Evolutionary conservation across 345 rosid genomes (phyloP).

Genomic region (Gossypium raimondii): DNA sequence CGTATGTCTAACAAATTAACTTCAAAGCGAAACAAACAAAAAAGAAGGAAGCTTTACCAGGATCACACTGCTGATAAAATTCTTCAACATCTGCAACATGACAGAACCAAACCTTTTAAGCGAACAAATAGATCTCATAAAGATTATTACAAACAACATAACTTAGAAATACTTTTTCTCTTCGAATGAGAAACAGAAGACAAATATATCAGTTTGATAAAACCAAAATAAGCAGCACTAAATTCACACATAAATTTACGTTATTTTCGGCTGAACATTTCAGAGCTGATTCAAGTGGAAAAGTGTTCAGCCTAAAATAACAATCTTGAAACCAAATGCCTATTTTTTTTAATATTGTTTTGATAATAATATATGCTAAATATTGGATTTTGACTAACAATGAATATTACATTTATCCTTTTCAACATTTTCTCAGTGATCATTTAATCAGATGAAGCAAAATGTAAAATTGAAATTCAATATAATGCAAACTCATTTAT

Average conservation of each 20-base stretch:
- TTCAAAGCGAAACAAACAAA: neutral
- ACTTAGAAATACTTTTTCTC: neutral
- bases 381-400: neutral
- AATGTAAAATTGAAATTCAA: neutral
- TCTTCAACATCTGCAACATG: slow-evolving; percentile 54
- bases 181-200: neutral
- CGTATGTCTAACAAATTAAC: too few species aligned
- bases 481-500: neutral
- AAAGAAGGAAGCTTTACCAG: slow-evolving; percentile 42
- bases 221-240: neutral
- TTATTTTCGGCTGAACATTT: neutral
- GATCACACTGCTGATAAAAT: slow-evolving; percentile 64
- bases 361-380: neutral
- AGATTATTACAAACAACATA: neutral
- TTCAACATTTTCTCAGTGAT: neutral
- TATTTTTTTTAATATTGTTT: neutral
- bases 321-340: neutral
- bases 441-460: neutral
- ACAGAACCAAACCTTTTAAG: slow-evolving; percentile 14
- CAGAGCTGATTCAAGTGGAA: neutral
- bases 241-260: neutral
- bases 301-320: neutral
- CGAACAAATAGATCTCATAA: slow-evolving; percentile 3
- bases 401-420: neutral
- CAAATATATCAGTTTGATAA: neutral